phyloP scores from a whole-genome alignment of 441 rosid genomes.

The Macaranga tanarius region DNA sequence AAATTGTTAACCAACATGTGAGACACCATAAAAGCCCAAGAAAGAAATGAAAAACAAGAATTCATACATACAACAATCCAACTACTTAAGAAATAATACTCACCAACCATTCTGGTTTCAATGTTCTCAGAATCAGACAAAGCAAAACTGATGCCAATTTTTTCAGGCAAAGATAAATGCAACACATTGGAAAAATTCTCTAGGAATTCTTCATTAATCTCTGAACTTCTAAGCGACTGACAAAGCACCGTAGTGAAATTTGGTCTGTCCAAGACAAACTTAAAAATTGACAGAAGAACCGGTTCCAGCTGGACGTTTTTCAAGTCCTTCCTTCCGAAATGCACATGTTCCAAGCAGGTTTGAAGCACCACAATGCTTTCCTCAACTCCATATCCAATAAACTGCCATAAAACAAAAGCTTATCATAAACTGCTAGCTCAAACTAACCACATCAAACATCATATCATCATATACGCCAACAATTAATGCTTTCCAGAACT shows the following conservation, averaged over 20 bases:
- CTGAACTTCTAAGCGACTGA: slow-evolving; percentile 51
- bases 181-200: slow-evolving; percentile 50
- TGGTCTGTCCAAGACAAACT: slow-evolving; percentile 52
- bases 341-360: slow-evolving; percentile 61
- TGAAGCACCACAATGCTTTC: slow-evolving; percentile 58
- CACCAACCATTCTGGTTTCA: slow-evolving; percentile 57
- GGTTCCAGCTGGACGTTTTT: slow-evolving; percentile 48
- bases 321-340: slow-evolving; percentile 41
- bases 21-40: neutral
- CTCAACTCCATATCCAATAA: slow-evolving; percentile 61
- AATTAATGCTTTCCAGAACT: no score
- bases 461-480: no score
- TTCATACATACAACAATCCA: slow-evolving; percentile 9
- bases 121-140: slow-evolving; percentile 57
- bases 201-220: slow-evolving; percentile 51
- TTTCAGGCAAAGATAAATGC: slow-evolving; percentile 63
- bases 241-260: slow-evolving; percentile 65
- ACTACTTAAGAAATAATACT: slow-evolving; percentile 18
- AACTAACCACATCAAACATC: neutral
- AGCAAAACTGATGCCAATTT: slow-evolving; percentile 71
- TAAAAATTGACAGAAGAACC: slow-evolving; percentile 55
- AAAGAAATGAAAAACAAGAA: slow-evolving; percentile 7
- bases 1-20: neutral
- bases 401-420: slow-evolving; percentile 39
- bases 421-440: slow-evolving; percentile 50